Base-by-base conservation (phyloP, 2,329 filamentous ascomycete species). In the Pestalotiopsis sp. region DNA sequence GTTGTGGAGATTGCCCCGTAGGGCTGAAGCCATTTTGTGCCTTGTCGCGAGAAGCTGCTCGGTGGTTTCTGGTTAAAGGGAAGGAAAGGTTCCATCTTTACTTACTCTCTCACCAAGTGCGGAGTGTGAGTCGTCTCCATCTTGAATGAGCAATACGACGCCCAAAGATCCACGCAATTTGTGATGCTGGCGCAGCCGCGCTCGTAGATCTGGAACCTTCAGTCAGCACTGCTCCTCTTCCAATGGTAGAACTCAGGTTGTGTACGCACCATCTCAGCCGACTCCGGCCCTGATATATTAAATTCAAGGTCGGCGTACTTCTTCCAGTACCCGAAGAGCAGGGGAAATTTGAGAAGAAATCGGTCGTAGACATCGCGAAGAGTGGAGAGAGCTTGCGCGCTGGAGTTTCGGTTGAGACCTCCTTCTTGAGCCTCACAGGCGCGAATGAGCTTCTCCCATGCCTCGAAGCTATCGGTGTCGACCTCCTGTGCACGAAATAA, bases 81-180 rank as follows among this genome's bases (percentile, higher is more conserved):
- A 86, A 87, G 86, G 86, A 90, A 91, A 90, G 78, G 78, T 79
- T 86, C 85, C 84, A 83, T 82, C 79, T 83, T 85, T 88, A 98
- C 96, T 98, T 97, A 99, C 96, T 98, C 96, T 97, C 96, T 92
- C 85, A 98, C 97, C 82, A 97, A 88, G 80, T 97, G 93, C 76
- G 93, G 89, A 79, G 97, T 94, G 83, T 99, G 96, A 75, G 93
- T 96, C 69, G 96, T 98, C 80, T 98, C 94, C 84, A 96, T 94
- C 82, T 98, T 98, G 89, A 98, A 98, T 77, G 91, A 89, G 85
- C 95, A 98, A 84, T 98, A 99, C 77, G 97, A 95, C 66, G 94
- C 93, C 96, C 96, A 99, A 70, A 99, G 86, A 80, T 99, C 96
- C 76, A 98, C 95, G 45, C 95, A 98, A 78, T 93, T 94, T 68